Evolutionary conservation across 371 early-diverging fungal species (phyloP).

Genomic region (Saksenaea vasiformis): DNA sequence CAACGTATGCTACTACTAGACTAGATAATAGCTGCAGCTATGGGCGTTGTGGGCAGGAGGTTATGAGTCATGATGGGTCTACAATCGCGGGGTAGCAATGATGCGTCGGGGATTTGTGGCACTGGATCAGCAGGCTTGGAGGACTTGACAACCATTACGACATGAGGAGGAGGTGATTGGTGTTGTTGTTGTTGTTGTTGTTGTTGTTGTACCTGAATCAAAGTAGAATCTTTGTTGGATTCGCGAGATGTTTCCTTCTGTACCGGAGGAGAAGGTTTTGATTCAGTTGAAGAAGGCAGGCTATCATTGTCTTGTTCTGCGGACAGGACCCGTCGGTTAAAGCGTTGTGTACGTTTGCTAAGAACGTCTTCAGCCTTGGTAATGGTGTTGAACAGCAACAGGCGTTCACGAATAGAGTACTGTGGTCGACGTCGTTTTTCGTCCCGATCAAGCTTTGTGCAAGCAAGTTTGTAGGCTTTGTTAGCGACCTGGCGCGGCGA

Average conservation of each 20-base stretch:
- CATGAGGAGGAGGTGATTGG: background rate
- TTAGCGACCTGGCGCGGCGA: constrained; percentile 52
- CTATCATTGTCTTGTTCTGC: constrained; percentile 45
- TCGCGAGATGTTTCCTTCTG: background rate
- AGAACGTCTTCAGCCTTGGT: constrained; percentile 43
- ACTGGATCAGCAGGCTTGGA: background rate
- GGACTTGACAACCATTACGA: background rate
- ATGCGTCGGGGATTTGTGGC: background rate
- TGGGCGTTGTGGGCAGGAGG: background rate
- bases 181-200: background rate
- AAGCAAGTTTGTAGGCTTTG: constrained; percentile 38
- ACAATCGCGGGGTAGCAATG: constrained; percentile 1
- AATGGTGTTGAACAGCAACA: constrained; percentile 41
- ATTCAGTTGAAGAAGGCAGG: background rate
- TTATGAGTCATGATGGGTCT: constrained; percentile 4
- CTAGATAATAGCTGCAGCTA: constrained; percentile 2
- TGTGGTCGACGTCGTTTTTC: constrained; percentile 36
- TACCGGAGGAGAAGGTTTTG: background rate
- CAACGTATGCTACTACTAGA: background rate
- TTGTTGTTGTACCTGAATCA: background rate
- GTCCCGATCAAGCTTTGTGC: constrained; percentile 49
- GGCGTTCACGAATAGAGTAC: constrained; percentile 43
- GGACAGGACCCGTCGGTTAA: constrained; percentile 48
- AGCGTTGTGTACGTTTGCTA: constrained; percentile 37
- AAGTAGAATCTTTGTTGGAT: background rate